Percentiles rank a stretch among this genome's conserved stretches.
These are phyloP conservation scores for Aspergillus ibericus DNA, from an alignment of 2,329 filamentous ascomycete species.

Conservation along the genomic window DNA sequence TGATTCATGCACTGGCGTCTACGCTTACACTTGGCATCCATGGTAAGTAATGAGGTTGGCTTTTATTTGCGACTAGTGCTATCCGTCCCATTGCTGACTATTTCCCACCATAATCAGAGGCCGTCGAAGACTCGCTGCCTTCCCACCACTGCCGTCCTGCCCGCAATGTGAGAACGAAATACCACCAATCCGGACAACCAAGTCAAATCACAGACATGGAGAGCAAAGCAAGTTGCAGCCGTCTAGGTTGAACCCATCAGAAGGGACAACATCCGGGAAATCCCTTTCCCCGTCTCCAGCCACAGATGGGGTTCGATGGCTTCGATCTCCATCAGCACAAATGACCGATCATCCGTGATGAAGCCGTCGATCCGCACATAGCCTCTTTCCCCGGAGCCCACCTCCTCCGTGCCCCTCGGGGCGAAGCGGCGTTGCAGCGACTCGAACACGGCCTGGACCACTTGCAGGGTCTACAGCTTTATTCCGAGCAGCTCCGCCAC, in stretches of 20 bases:
- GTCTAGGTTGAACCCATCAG: neutral
- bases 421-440: neutral
- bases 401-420: neutral
- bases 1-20: too few relatives aligned
- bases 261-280: neutral
- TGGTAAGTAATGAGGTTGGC: too few relatives aligned
- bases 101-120: too few relatives aligned
- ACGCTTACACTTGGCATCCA: too few relatives aligned
- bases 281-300: constrained; percentile 1
- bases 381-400: neutral
- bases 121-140: too few relatives aligned
- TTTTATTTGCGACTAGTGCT: too few relatives aligned
- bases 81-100: too few relatives aligned
- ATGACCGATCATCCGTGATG: neutral
- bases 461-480: neutral
- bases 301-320: neutral
- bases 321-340: constrained; percentile 5
- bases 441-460: neutral
- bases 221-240: neutral
- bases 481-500: neutral
- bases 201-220: too few relatives aligned
- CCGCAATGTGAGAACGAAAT: too few relatives aligned
- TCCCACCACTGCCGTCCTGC: too few relatives aligned
- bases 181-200: too few relatives aligned
- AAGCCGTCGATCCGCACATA: constrained; percentile 4